A percentile compares a stretch with the other conserved stretches of the same genome.
phyloP scores from a whole-genome alignment of 108 stramenopile species.

The Nitzschia inconspicua region DNA sequence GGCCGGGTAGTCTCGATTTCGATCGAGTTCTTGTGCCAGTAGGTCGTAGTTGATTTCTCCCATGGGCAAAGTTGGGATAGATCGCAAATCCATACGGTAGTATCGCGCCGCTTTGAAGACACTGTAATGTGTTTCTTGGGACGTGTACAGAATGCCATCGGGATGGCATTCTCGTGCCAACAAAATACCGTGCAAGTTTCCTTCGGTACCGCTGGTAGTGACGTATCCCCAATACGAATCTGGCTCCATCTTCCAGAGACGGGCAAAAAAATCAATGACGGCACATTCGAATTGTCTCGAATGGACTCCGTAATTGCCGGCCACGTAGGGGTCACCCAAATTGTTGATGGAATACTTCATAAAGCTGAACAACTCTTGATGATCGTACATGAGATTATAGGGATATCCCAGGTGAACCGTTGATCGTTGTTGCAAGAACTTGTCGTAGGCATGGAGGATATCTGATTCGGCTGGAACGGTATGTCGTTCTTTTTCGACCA shows the following conservation, averaged over 20 bases:
- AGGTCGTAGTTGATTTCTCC: conserved; percentile 87
- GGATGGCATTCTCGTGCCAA: conserved; percentile 83
- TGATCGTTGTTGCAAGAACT: conserved; percentile 58
- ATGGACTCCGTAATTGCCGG: conserved; percentile 87
- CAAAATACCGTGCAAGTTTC: conserved; percentile 84
- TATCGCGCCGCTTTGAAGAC: conserved; percentile 87
- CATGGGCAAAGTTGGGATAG: conserved; percentile 83
- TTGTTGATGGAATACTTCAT: conserved; percentile 92
- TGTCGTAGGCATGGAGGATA: conserved; percentile 74
- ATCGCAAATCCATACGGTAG: conserved; percentile 84
- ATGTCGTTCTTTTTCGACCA: conserved; percentile 27
- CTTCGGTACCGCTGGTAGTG: conserved; percentile 87
- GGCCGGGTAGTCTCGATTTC: conserved; percentile 70
- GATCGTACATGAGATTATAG: conserved; percentile 89
- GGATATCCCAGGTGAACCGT: conserved; percentile 85
- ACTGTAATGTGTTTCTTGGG: conserved; percentile 76
- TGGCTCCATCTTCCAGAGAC: conserved; percentile 71
- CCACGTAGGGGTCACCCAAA: conserved; percentile 82
- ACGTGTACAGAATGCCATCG: conserved; percentile 81
- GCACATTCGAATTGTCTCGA: conserved; percentile 79
- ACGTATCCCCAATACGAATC: conserved; percentile 88
- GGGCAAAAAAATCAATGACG: conserved; percentile 89
- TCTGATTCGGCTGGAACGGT: conserved; percentile 54
- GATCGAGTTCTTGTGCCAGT: conserved; percentile 54
- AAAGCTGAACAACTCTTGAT: conserved; percentile 76